Conservation (phyloP, 805 yeast genomes). For the Ogataea kodamae region DNA sequence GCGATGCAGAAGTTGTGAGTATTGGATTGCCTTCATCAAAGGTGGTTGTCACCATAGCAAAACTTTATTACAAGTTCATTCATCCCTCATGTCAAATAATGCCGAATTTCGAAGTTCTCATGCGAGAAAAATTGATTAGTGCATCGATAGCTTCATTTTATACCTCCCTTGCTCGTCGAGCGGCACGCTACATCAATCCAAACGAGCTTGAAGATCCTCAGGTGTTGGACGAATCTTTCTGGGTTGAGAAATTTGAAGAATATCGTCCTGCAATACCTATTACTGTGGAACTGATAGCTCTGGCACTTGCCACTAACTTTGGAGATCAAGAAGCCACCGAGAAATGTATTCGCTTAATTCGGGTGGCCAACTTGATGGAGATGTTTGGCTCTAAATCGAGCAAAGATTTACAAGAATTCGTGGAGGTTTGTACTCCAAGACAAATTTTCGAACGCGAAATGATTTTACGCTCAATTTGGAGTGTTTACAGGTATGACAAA, state of each 20-base stretch:
- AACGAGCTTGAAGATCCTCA: conserved; percentile 24
- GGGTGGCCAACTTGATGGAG: conserved; percentile 12
- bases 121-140: conserved; percentile 30
- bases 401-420: conserved; percentile 27
- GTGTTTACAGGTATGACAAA: conserved; percentile 35
- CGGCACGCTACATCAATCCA: conserved; percentile 33
- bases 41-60: conserved; percentile 33
- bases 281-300: conserved; percentile 27
- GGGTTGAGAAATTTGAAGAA: conserved; percentile 36
- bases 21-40: conserved; percentile 38
- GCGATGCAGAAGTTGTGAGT: conserved; percentile 30
- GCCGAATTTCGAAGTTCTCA: conserved; percentile 34
- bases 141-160: conserved; percentile 28
- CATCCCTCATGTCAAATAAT: conserved; percentile 37
- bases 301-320: conserved; percentile 26
- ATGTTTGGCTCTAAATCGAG: conserved; percentile 11
- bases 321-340: conserved; percentile 26
- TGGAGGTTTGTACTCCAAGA: conserved; percentile 29
- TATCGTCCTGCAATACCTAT: conserved; percentile 32
- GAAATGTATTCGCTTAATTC: conserved; percentile 14
- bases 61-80: conserved; percentile 40
- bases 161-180: conserved; percentile 35
- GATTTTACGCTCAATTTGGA: conserved; percentile 36
- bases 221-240: conserved; percentile 33
- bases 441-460: conserved; percentile 36